These are phyloP conservation scores for Psilocybe azurescens DNA, from an alignment of 768 basidiomycete genomes.

Conservation along the genomic window DNA sequence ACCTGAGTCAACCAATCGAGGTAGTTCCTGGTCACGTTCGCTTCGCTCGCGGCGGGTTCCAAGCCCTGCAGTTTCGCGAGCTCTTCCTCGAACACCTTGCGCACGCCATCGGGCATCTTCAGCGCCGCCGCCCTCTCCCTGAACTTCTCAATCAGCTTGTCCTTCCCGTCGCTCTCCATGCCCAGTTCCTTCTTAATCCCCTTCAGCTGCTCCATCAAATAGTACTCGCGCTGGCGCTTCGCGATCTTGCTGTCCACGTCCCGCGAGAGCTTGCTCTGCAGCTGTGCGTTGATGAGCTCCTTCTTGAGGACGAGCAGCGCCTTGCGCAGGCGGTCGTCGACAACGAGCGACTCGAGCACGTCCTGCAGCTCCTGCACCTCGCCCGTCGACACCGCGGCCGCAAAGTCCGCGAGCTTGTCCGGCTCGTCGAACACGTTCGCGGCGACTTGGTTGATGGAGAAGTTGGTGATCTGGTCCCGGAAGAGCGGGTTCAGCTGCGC, in stretches of 20 bases:
- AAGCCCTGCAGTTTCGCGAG: conserved; percentile 87
- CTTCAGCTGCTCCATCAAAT: conserved; percentile 96
- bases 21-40: conserved; percentile 94
- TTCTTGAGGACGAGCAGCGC: conserved; percentile 94
- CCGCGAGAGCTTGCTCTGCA: conserved; percentile 89
- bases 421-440: conserved; percentile 97
- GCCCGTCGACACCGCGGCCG: conserved; percentile 94
- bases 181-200: conserved; percentile 96
- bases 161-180: conserved; percentile 95
- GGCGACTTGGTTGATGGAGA: conserved; percentile 91
- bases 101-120: conserved; percentile 89
- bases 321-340: conserved; percentile 90
- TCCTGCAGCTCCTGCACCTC: conserved; percentile 92
- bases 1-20: conserved; percentile 92
- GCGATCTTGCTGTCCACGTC: conserved; percentile 96
- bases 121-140: conserved; percentile 80
- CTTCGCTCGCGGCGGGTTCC: conserved; percentile 91
- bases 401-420: conserved; percentile 96
- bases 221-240: conserved; percentile 93
- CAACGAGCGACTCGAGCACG: conserved; percentile 84
- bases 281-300: conserved; percentile 95
- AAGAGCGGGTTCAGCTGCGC: conserved; percentile 96
- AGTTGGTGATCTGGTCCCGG: conserved; percentile 97
- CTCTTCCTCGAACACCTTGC: conserved; percentile 97
- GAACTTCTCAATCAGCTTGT: conserved; percentile 92